These are phyloP conservation scores for Beta macrorhiza DNA, from an alignment of 179 eudicot species.

Conservation along the genomic window DNA sequence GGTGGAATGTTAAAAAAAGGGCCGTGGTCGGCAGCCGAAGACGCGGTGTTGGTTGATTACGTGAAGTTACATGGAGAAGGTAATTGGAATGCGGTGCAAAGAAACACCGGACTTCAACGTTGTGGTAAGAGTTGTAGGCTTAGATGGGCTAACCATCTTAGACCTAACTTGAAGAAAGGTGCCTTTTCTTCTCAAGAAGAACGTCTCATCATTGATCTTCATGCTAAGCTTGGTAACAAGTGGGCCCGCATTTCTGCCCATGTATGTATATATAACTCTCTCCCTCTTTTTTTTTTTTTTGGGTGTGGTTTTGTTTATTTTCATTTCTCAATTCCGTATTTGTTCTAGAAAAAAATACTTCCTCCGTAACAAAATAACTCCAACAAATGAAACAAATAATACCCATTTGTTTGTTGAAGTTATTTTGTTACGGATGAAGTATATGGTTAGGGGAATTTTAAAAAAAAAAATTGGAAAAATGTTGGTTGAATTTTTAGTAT, in stretches of 20 bases:
- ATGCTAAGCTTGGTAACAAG: constrained; percentile 57
- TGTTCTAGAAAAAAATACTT: too few relatives aligned
- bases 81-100: constrained; percentile 58
- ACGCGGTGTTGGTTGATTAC: constrained; percentile 42
- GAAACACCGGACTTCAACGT: constrained; percentile 41
- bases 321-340: neutral
- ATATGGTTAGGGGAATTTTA: too few relatives aligned
- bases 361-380: too few relatives aligned
- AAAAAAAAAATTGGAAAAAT: too few relatives aligned
- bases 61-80: constrained; percentile 49
- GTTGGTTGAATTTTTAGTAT: too few relatives aligned
- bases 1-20: constrained; percentile 45
- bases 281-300: neutral
- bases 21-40: constrained; percentile 66
- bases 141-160: constrained; percentile 57
- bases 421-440: too few relatives aligned
- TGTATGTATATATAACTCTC: constrained; percentile 27
- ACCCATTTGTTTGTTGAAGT: too few relatives aligned
- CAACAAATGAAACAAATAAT: too few relatives aligned
- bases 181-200: constrained; percentile 54
- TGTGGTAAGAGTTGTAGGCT: constrained; percentile 65
- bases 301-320: neutral
- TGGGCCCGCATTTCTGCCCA: constrained; percentile 68
- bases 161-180: constrained; percentile 62
- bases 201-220: constrained; percentile 43